Evolutionary conservation across 805 yeast genomes (phyloP).

Genomic region (Ogataea pini): DNA sequence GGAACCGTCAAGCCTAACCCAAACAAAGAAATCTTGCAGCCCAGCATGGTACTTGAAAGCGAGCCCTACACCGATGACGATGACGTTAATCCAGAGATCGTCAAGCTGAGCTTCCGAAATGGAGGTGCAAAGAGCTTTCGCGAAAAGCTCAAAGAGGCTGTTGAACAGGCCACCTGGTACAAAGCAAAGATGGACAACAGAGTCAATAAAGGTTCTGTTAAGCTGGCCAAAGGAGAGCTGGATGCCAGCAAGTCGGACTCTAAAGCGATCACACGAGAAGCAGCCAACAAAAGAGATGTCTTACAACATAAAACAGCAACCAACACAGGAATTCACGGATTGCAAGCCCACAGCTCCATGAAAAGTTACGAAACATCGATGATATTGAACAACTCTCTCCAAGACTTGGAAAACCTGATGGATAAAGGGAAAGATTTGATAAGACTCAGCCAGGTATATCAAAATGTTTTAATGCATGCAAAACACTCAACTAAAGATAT

Average conservation of each 20-base stretch:
- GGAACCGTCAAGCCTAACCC: too few relatives aligned
- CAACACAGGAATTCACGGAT: slow-evolving; percentile 66
- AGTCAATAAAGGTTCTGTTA: slow-evolving; percentile 40
- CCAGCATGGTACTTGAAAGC: not conserved
- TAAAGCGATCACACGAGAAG: not conserved
- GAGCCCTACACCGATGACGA: slow-evolving; percentile 14
- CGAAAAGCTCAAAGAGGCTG: slow-evolving; percentile 42
- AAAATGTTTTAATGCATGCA: slow-evolving; percentile 24
- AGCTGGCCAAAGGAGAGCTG: slow-evolving; percentile 8
- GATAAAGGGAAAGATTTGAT: slow-evolving; percentile 75
- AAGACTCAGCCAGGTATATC: slow-evolving; percentile 50
- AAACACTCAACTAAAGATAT: slow-evolving; percentile 19
- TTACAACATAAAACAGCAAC: slow-evolving; percentile 9
- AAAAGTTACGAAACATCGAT: slow-evolving; percentile 58
- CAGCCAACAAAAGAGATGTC: not conserved
- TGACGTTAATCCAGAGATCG: slow-evolving; percentile 34
- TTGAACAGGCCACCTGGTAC: slow-evolving; percentile 57
- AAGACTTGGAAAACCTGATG: slow-evolving; percentile 75
- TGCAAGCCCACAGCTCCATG: slow-evolving; percentile 57
- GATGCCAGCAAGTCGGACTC: not conserved
- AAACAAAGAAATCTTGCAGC: not conserved
- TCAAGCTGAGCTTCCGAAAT: slow-evolving; percentile 74
- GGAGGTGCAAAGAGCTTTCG: slow-evolving; percentile 64
- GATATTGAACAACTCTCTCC: slow-evolving; percentile 66
- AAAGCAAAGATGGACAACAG: slow-evolving; percentile 17